Base-by-base conservation (phyloP, 1,139 yeast genomes). In the Pneumocystis murina region DNA sequence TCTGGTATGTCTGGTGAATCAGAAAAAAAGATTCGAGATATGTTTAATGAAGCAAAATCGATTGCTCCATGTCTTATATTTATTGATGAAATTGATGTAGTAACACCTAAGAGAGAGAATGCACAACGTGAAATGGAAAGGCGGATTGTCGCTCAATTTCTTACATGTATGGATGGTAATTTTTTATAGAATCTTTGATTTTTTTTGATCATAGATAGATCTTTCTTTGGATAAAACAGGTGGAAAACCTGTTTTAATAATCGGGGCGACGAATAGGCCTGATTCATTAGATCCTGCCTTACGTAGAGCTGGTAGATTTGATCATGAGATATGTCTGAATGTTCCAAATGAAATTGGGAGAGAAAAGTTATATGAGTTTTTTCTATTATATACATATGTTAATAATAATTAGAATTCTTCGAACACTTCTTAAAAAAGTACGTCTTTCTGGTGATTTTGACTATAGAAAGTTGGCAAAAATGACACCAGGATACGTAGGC, bases 1-100 rank as follows among this genome's bases (percentile, higher is more conserved):
- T 87, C 96, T 65, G 98, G 99, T n/a, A 92, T 92, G 98, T 88
- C 96, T n/a, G 98, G 98, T 60, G 99, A 92, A 74, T 85, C 94
- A 66, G 98, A 94, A 73, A 92, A 92, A 77, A 91, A 91, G 72
- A 79, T 92, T 20, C 79, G 98, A 67, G 98, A 92, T 67, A 79
- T 92, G 57, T 92, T 92, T 71, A 97, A 90, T 59, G 98, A 94
- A 72, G 98, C 98, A 1, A 87, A 86, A 71, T 71, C 81, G 7
- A 73, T 90, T 65, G 98, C 98, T 0, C 98, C 98, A 2, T 91
- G 97, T 74, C 76, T 92, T 57, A 81, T 92, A 63, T 92, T 92
- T 71, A 85, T 92, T 74, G 99, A 92, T 75, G 97, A 91, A 74
- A 91, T 92, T 68, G 99, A 92, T 75, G 97, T 98, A 7, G 91